Conservation (phyloP, 768 basidiomycete species). For the Mycena latifolia region DNA sequence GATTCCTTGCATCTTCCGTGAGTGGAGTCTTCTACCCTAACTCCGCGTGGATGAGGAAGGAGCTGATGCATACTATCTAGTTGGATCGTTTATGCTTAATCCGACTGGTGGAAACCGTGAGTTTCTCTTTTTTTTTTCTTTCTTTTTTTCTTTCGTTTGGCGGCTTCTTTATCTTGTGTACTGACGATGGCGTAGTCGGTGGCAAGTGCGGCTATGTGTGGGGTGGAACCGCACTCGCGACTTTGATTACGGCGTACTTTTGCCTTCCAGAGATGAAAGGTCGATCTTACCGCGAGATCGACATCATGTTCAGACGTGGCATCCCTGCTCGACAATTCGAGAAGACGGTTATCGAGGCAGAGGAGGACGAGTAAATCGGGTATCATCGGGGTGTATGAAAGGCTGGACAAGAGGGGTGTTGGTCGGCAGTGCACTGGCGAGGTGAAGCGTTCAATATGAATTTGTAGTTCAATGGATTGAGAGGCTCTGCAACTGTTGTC, state of each 20-base stretch:
- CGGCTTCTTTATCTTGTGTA: neutral
- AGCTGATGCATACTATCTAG: constrained; percentile 11
- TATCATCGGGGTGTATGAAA: neutral
- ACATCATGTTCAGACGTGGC: constrained; percentile 33
- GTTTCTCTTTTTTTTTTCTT: neutral
- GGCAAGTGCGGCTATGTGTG: constrained; percentile 37
- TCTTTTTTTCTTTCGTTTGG: too few relatives aligned
- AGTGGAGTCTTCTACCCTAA: constrained; percentile 1
- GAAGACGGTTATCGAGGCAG: constrained; percentile 17
- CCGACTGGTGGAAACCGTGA: constrained; percentile 36
- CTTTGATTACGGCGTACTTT: constrained; percentile 27
- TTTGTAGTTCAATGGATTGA: too few relatives aligned
- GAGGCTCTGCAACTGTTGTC: too few relatives aligned
- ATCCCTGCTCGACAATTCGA: constrained; percentile 31
- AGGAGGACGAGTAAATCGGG: constrained; percentile 32
- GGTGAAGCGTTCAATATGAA: too few relatives aligned
- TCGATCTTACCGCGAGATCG: constrained; percentile 36
- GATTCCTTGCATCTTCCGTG: constrained; percentile 37
- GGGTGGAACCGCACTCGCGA: constrained; percentile 25
- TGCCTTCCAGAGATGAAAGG: constrained; percentile 36
- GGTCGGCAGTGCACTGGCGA: too few relatives aligned
- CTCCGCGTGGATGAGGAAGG: neutral
- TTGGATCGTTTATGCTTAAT: constrained; percentile 34
- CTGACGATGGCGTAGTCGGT: constrained; percentile 26
- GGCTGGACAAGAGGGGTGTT: neutral